These are phyloP conservation scores for Chaetomiaceae sp. DNA, from an alignment of 2,329 filamentous ascomycete species.

Conservation along the genomic window DNA sequence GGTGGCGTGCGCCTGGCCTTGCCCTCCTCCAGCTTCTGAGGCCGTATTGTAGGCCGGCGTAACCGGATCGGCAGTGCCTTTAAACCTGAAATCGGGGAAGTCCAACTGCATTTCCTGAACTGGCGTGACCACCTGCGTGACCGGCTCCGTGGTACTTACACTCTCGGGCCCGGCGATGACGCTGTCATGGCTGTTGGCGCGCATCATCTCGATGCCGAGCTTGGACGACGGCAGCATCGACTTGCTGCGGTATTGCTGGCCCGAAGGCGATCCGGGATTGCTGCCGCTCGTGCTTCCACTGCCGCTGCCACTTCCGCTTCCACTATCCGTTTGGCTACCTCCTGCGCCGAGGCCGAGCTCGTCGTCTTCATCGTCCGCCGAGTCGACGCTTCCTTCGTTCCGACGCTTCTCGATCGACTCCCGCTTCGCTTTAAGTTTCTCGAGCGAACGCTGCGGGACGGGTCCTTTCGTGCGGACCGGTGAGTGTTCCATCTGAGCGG, in stretches of 20 bases:
- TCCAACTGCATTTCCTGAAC: constrained; percentile 38
- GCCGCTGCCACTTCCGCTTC: constrained; percentile 25
- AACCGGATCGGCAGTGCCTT: neutral
- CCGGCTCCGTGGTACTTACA: constrained; percentile 40
- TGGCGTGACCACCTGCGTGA: constrained; percentile 51
- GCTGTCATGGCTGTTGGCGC: constrained; percentile 90
- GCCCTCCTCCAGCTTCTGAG: neutral
- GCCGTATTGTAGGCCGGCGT: neutral
- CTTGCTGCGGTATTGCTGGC: constrained; percentile 50
- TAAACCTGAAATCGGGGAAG: constrained; percentile 22
- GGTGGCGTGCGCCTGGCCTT: constrained; percentile 21
- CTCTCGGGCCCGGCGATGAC: constrained; percentile 48
- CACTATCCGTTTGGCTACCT: constrained; percentile 15
- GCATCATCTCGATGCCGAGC: constrained; percentile 95
- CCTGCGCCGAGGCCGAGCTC: constrained; percentile 59
- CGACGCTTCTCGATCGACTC: constrained; percentile 70
- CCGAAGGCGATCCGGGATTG: constrained; percentile 16
- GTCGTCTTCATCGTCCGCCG: constrained; percentile 92
- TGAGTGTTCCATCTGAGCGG: constrained; percentile 53
- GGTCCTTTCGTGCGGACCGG: constrained; percentile 42
- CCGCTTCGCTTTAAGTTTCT: constrained; percentile 69
- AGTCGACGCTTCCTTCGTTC: constrained; percentile 71
- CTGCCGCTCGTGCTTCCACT: constrained; percentile 18
- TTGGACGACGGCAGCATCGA: constrained; percentile 71
- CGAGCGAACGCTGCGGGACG: constrained; percentile 60